Conservation (phyloP, 768 basidiomycete genomes). For the Chalciporus chontae region DNA sequence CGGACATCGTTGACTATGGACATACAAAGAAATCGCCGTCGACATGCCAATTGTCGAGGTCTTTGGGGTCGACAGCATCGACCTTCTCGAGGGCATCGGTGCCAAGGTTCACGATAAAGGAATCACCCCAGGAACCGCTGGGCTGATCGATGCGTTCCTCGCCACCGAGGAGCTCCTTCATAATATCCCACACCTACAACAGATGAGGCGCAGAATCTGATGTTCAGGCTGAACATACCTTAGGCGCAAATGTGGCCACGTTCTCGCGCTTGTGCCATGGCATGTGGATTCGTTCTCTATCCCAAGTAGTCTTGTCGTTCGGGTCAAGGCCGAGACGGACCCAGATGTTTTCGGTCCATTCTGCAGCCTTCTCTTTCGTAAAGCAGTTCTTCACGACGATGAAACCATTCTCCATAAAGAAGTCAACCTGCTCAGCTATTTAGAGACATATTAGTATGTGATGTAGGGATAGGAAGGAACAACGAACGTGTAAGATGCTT, state of each 20-base stretch:
- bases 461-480: not conserved
- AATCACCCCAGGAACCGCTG: not conserved
- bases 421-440: slow-evolving; percentile 45
- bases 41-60: not conserved
- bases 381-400: slow-evolving; percentile 52
- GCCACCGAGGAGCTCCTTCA: slow-evolving; percentile 1
- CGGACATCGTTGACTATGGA: too few species aligned
- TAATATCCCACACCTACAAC: not conserved
- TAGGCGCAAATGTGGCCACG: slow-evolving; percentile 50
- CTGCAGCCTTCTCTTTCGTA: slow-evolving; percentile 42
- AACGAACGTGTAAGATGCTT: slow-evolving; percentile 34
- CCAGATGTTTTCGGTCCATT: slow-evolving; percentile 52
- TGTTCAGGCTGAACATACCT: slow-evolving; percentile 29
- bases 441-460: not conserved
- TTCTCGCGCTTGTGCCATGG: slow-evolving; percentile 41
- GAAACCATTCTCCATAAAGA: slow-evolving; percentile 56
- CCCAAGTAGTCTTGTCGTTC: slow-evolving; percentile 54
- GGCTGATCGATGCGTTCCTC: not conserved
- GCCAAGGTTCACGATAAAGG: slow-evolving; percentile 1
- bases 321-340: slow-evolving; percentile 49
- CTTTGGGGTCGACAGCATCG: not conserved
- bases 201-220: not conserved
- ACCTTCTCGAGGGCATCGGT: not conserved
- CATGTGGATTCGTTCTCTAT: slow-evolving; percentile 50
- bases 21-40: not conserved